These are phyloP conservation scores for Penicillium argentinense DNA, from an alignment of 495 filamentous ascomycete genomes.

Conservation along the genomic window DNA sequence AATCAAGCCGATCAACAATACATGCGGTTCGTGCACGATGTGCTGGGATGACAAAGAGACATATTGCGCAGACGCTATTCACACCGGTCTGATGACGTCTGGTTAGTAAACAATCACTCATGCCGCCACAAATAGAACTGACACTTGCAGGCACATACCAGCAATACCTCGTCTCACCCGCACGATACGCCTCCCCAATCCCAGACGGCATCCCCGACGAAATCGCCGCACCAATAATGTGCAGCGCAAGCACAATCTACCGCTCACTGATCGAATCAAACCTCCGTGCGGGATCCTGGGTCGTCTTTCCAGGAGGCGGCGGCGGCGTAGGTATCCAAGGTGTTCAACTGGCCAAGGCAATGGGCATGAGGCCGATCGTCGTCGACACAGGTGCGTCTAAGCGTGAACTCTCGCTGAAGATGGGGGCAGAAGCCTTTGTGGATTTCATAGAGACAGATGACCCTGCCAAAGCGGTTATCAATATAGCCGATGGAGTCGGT, in stretches of 20 bases:
- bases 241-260: constrained; percentile 57
- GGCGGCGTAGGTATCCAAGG: constrained; percentile 65
- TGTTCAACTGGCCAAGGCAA: constrained; percentile 57
- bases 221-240: constrained; percentile 61
- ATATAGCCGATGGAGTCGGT: constrained; percentile 45
- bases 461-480: constrained; percentile 36
- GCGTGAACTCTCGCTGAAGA: constrained; percentile 35
- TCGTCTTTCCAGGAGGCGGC: constrained; percentile 53
- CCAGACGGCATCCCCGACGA: constrained; percentile 59
- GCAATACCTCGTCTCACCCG: constrained; percentile 63
- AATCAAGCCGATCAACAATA: constrained; percentile 54
- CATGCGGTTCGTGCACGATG: constrained; percentile 50
- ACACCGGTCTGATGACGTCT: constrained; percentile 35
- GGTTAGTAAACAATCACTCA: constrained; percentile 17
- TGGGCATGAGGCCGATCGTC: constrained; percentile 55
- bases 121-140: no score
- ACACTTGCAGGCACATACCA: constrained; percentile 58
- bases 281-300: constrained; percentile 58
- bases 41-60: constrained; percentile 48
- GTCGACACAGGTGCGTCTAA: constrained; percentile 47
- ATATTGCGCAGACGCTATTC: constrained; percentile 35
- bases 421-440: constrained; percentile 54
- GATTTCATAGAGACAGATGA: constrained; percentile 44
- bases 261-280: constrained; percentile 53
- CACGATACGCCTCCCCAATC: constrained; percentile 65